These are phyloP conservation scores for Amanita rubescens DNA, from an alignment of 768 basidiomycete species.

Conservation along the genomic window DNA sequence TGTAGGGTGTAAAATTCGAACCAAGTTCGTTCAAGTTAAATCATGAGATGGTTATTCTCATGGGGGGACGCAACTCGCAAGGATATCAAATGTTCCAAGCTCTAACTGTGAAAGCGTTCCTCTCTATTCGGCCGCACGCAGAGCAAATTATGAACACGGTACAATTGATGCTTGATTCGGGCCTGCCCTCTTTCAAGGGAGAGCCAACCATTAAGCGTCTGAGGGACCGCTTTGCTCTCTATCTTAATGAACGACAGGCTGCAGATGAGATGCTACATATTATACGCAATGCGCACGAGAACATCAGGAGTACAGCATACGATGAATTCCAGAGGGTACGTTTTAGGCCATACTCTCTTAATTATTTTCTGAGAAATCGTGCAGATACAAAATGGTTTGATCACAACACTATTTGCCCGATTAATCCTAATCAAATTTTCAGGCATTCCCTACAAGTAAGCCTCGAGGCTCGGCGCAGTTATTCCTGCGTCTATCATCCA, in stretches of 20 bases:
- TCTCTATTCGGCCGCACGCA: constrained; percentile 91
- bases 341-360: neutral
- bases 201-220: constrained; percentile 86
- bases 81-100: constrained; percentile 93
- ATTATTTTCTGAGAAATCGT: neutral
- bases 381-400: constrained; percentile 34
- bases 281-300: constrained; percentile 91
- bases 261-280: constrained; percentile 90
- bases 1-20: constrained; percentile 96
- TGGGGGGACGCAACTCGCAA: constrained; percentile 93
- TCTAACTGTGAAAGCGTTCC: constrained; percentile 92
- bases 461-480: neutral
- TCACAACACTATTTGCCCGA: neutral
- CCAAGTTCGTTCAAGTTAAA: constrained; percentile 97
- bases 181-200: constrained; percentile 94
- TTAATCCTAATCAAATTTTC: neutral
- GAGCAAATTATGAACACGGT: constrained; percentile 86
- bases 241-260: constrained; percentile 81
- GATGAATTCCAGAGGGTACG: constrained; percentile 92
- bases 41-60: constrained; percentile 96
- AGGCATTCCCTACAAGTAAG: constrained; percentile 41
- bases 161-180: constrained; percentile 91
- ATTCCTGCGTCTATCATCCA: neutral
- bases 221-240: constrained; percentile 77
- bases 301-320: constrained; percentile 87